Percentiles rank a stretch among this genome's conserved stretches.
Evolutionary conservation across 2,329 filamentous ascomycete species (phyloP).

Genomic region (Beauveria medogensis): DNA sequence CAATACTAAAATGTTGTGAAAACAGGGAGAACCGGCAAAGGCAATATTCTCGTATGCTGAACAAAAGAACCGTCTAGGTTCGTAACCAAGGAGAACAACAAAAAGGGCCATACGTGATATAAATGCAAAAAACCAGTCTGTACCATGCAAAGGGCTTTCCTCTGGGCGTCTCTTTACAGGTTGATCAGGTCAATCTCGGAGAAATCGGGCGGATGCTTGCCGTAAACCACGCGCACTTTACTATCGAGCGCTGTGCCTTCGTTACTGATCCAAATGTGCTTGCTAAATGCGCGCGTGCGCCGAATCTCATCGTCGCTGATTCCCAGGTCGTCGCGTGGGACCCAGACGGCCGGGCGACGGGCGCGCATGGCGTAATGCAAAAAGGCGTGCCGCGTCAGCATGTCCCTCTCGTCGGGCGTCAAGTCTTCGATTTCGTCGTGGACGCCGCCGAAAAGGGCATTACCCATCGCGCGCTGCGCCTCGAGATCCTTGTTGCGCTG

Average conservation of each 20-base stretch:
- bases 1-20: background rate
- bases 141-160: background rate
- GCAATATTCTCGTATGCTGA: background rate
- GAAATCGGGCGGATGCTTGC: slow-evolving; percentile 80
- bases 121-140: background rate
- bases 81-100: background rate
- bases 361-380: slow-evolving; percentile 82
- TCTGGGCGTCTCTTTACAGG: slow-evolving; percentile 38
- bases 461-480: slow-evolving; percentile 63
- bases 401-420: slow-evolving; percentile 79
- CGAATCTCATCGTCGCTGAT: slow-evolving; percentile 86
- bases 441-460: slow-evolving; percentile 77
- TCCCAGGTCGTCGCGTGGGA: slow-evolving; percentile 82
- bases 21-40: background rate
- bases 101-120: background rate
- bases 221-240: slow-evolving; percentile 75
- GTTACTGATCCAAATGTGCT: slow-evolving; percentile 87
- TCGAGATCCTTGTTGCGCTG: slow-evolving; percentile 57
- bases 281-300: slow-evolving; percentile 66
- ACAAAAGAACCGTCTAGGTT: background rate
- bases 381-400: slow-evolving; percentile 79
- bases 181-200: slow-evolving; percentile 81
- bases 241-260: slow-evolving; percentile 82
- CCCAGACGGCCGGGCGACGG: slow-evolving; percentile 82
- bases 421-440: slow-evolving; percentile 93